Evolutionary conservation across 2,329 filamentous ascomycete genomes (phyloP), one percentile per base, ranked within the genome.

Genomic region (Boeremia lycopersici): DNA sequence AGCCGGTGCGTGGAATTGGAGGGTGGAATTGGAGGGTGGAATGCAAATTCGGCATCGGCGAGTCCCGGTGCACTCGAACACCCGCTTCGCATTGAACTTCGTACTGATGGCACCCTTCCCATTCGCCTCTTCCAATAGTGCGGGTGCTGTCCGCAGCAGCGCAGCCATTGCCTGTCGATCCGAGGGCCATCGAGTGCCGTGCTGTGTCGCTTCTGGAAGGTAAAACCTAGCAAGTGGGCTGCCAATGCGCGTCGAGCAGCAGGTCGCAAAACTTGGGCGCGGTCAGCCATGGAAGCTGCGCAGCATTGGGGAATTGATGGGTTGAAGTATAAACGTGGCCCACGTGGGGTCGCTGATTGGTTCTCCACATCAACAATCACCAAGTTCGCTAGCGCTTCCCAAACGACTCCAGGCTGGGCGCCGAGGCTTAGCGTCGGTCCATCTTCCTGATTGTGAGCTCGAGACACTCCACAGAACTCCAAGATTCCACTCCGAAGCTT

Each of bases 401-500:
- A 46, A 47, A 49, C 52, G 52, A 46, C 52, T 47, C 36, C n/a
- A 26, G 25, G 30, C 52, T 55, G 46, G 52, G 52, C 52, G 52
- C 52, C 52, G 46, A 41, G 41, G 19, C 46, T 35, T 41, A 42
- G 45, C 25, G 12, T 46, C 52, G 46, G 52, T 42, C 52, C 46
- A 55, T 50, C 30, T 55, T 15, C 46, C 52, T 50, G 17, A 46
- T 50, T 38, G 42, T 46, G 52, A 47, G 52, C 36, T 42, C 41
- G 33, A 46, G 10, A 38, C 35, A 33, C 46, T 50, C 50, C 50
- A 53, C 33, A 45, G 26, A 34, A 33, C 38, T 43, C 29, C 46
- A 55, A 55, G 46, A 55, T 55, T 50, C 52, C 52, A 55, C 52
- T 50, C 52, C 52, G 52, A 55, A 55, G 52, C 52, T 50, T 55